phyloP scores from a whole-genome alignment of 176 grass and related monocot species.

The Leersia perrieri region DNA sequence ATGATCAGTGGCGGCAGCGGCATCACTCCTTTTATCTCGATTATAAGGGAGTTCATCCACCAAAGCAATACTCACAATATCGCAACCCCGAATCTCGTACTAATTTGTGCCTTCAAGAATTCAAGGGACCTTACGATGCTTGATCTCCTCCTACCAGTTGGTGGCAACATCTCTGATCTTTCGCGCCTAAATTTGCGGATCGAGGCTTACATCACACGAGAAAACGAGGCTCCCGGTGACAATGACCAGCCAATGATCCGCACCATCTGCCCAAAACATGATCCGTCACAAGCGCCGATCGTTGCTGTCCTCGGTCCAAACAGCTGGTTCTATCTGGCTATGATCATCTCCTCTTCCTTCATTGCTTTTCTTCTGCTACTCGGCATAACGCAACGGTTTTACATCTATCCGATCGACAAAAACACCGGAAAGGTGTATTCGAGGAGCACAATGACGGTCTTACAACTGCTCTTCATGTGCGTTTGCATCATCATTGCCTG shows the following conservation, averaged over 20 bases:
- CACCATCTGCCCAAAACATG: no score
- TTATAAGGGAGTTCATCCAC: constrained; percentile 49
- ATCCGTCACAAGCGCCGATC: constrained; percentile 34
- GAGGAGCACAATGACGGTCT: background rate
- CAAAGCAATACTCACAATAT: constrained; percentile 44
- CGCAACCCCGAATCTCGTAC: constrained; percentile 39
- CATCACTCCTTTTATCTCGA: constrained; percentile 53
- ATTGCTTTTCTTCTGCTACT: constrained; percentile 38
- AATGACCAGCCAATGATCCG: no score
- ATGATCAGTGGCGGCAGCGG: constrained; percentile 60
- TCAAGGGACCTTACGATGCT: constrained; percentile 50
- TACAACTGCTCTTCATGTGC: constrained; percentile 41
- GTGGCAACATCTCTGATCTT: no score
- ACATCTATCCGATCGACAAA: constrained; percentile 49
- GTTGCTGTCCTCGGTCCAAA: constrained; percentile 44
- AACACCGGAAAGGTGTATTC: constrained; percentile 39
- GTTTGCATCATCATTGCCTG: constrained; percentile 21
- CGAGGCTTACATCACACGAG: constrained; percentile 53
- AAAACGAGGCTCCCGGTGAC: constrained; percentile 54
- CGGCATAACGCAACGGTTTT: constrained; percentile 32
- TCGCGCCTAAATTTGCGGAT: constrained; percentile 46
- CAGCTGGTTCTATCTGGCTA: constrained; percentile 43
- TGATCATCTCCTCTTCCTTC: constrained; percentile 41
- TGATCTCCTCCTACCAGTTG: constrained; percentile 24
- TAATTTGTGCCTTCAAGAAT: constrained; percentile 58